Base-by-base conservation (phyloP, 306 rosid genomes). In the Herpetospermum pedunculosum region DNA sequence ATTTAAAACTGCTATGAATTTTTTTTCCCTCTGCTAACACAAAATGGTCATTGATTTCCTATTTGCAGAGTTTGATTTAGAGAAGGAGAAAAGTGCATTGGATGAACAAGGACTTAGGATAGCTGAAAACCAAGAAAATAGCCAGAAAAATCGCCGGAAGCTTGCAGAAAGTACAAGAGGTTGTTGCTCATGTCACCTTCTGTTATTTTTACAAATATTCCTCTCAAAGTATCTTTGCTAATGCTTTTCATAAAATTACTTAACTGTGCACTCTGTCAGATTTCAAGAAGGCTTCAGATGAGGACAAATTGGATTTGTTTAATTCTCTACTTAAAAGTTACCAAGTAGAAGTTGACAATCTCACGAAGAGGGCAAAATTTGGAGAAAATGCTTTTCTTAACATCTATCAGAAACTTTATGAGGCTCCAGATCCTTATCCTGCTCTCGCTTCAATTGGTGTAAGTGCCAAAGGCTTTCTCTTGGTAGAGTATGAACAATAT, bases 321-420 rank as follows among this genome's bases (percentile, higher is more conserved):
- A 94, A 77, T 78, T 50, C 90, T 74, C 85, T 94, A 80, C 95
- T 91, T 69, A 91, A 86, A 88, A 90, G 92, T 63, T 94, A 88
- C 81, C 96, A 94, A 80, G 99, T 91, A 79, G 99, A 91, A 88
- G 97, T 94, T 80, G 97, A 94, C 54, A 94, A 94, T 76, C 86
- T 94, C 54, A 94, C 99, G 4, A 94, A 89, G 92, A 80, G 97
- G 80, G 97, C 97, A 0, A 94, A 94, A 72, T 91, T 86, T 82
- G 99, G 97, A 76, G 99, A 94, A 85, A 94, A 94, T 88, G 90
- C 99, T 74, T 94, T 94, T 67, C 99, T 94, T 81, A 85, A 94
- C 82, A 91, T 94, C 79, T 94, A 94, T 76, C 99, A 94, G 77
- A 91, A 89, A 80, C 87, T 94, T 73, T 91, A 91, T 26, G 99